Percentiles rank a stretch among this genome's conserved stretches.
Evolutionary conservation across 139 green algal species (phyloP).

Genomic region (Dunaliella primolecta): DNA sequence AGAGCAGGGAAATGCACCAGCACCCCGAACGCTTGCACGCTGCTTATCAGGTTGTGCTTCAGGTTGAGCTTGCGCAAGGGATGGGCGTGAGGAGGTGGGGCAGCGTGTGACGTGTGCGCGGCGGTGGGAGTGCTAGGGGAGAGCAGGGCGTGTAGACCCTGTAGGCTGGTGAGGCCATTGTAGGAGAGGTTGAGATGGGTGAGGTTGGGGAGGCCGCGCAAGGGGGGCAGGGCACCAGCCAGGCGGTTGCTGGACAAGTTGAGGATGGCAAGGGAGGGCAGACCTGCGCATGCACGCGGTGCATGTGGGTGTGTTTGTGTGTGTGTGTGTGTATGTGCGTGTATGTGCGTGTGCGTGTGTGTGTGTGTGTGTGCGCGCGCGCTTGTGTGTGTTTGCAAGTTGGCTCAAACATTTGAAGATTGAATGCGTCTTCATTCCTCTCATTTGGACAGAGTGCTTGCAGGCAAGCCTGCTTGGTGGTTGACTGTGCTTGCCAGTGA

Average conservation of each 20-base stretch:
- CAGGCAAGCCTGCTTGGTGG: no score
- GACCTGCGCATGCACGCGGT: constrained; percentile 17
- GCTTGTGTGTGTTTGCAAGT: no score
- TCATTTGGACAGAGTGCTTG: no score
- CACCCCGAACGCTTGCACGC: constrained; percentile 51
- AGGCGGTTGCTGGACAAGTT: constrained; percentile 75
- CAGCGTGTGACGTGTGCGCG: no score
- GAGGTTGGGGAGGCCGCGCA: constrained; percentile 47
- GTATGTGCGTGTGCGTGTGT: no score
- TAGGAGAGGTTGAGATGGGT: constrained; percentile 56
- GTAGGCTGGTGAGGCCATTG: constrained; percentile 56
- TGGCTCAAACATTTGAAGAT: no score
- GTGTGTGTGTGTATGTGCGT: not conserved
- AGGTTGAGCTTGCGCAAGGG: constrained; percentile 53
- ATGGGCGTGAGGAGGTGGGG: not conserved
- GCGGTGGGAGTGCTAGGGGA: no score
- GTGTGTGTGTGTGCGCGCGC: not conserved
- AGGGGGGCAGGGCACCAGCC: constrained; percentile 10
- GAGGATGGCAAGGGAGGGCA: constrained; percentile 53
- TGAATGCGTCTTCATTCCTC: no score
- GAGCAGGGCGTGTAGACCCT: constrained; percentile 32
- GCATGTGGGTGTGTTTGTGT: not conserved
- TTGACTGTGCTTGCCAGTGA: no score
- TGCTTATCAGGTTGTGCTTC: constrained; percentile 52
- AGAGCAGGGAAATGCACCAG: constrained; percentile 53